These are phyloP conservation scores for Nannizziopsis arthrosporioides DNA, from an alignment of 2,329 filamentous ascomycete species.

Conservation along the genomic window DNA sequence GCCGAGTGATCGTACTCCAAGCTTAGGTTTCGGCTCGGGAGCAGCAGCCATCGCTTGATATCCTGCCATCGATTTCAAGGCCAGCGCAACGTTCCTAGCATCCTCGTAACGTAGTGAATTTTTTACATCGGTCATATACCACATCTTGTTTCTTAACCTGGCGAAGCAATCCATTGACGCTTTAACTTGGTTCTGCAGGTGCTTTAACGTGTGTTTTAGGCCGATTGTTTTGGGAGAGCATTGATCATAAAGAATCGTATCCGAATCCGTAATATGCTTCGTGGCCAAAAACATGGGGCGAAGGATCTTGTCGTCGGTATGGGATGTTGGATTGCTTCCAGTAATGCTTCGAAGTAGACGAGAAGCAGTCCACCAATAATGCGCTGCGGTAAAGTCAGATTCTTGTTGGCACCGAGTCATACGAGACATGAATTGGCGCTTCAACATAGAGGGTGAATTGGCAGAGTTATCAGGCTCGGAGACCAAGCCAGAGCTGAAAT, in stretches of 20 bases:
- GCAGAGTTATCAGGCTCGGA: conserved; percentile 9
- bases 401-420: conserved; percentile 64
- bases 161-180: conserved; percentile 62
- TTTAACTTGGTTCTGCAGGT: conserved; percentile 62
- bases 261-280: conserved; percentile 24
- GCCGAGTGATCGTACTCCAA: conserved; percentile 37
- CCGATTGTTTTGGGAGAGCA: conserved; percentile 51
- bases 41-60: conserved; percentile 29
- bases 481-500: conserved; percentile 45
- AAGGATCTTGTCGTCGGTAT: conserved; percentile 58
- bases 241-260: conserved; percentile 24
- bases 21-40: conserved; percentile 28
- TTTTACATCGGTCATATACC: conserved; percentile 90
- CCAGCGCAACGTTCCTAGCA: conserved; percentile 71
- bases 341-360: conserved; percentile 55
- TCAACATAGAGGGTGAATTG: background rate
- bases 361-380: conserved; percentile 74
- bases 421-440: conserved; percentile 47
- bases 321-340: conserved; percentile 43
- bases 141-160: conserved; percentile 88
- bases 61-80: conserved; percentile 77
- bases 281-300: conserved; percentile 58
- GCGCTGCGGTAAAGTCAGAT: conserved; percentile 71
- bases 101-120: conserved; percentile 83
- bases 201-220: conserved; percentile 70